These are phyloP conservation scores for Sporopachydermia quercuum DNA, from an alignment of 805 yeast species.

Conservation along the genomic window DNA sequence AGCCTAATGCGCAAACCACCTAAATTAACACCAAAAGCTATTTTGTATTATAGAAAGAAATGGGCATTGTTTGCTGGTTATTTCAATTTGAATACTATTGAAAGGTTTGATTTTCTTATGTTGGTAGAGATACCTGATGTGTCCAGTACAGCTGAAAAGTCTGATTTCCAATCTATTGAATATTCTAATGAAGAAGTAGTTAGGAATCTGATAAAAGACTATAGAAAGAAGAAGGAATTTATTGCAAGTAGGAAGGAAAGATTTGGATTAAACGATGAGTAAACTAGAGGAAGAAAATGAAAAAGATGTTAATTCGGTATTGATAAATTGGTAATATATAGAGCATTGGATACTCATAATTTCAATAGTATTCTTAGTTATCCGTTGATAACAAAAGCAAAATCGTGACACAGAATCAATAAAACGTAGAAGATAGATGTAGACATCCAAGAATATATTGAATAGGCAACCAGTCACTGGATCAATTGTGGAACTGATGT, in stretches of 20 bases:
- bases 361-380: no score
- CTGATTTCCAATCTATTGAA: not conserved
- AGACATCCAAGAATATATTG: no score
- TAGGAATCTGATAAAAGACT: not conserved
- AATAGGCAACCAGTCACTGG: no score
- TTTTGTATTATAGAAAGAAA: not conserved
- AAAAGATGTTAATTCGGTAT: no score
- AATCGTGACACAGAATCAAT: no score
- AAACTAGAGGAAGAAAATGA: no score
- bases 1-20: not conserved
- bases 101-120: not conserved
- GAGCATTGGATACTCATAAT: no score
- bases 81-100: not conserved
- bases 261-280: slow-evolving; percentile 7
- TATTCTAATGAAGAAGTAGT: not conserved
- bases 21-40: not conserved
- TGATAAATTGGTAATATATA: no score
- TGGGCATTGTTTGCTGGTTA: not conserved
- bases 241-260: not conserved
- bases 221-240: not conserved
- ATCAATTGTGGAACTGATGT: no score
- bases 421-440: no score
- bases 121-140: not conserved
- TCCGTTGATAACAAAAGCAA: no score
- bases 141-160: not conserved